Evolutionary conservation across 1,284 basidiomycete species (phyloP), one percentile per base, ranked within the genome.

Genomic region (Ceratobasidium sp.): DNA sequence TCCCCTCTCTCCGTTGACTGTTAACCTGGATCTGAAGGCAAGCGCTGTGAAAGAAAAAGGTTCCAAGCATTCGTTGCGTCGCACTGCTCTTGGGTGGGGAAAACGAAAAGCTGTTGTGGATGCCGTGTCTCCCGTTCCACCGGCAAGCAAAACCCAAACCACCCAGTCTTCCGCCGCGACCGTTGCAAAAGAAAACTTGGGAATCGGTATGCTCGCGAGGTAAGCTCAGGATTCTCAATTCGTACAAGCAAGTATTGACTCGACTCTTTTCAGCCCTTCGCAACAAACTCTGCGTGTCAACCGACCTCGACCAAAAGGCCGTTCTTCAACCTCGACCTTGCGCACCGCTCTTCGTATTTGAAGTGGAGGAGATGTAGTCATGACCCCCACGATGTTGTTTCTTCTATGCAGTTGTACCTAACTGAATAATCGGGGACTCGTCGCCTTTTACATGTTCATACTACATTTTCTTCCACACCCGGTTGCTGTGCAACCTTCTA

Each of bases 61-160:
- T 50, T 50, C 67, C 38, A 75, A 59, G 26, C 81, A 81, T 62
- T 78, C 84, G 44, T 86, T 88, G 1, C 86, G 90, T n/a, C 87
- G 91, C 28, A 87, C 85, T 0, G 88, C 88, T 1, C 85, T 90
- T 1, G 91, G 91, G 3, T 90, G 89, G 90, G 84, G 89, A 48
- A 93, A 92, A 84, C 89, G 89, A 66, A 89, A 86, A 78, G 7
- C 38, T 28, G 40, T 23, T 3, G 52, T 13, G 6, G 59, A 73
- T 28, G 68, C 40, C 9, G 46, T 50, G 40, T 13, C 23, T 38
- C 20, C 59, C 33, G 50, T 28, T 54, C 40, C 62, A 23, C 12
- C 52, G 20, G 50, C 23, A 13, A 42, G 52, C 38, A 67, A 75
- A 23, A 65, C 52, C 5, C 40, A 61, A 3, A 59, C 33, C 28